These are phyloP conservation scores for Gossypium laxum DNA, from an alignment of 441 rosid species.

Conservation along the genomic window DNA sequence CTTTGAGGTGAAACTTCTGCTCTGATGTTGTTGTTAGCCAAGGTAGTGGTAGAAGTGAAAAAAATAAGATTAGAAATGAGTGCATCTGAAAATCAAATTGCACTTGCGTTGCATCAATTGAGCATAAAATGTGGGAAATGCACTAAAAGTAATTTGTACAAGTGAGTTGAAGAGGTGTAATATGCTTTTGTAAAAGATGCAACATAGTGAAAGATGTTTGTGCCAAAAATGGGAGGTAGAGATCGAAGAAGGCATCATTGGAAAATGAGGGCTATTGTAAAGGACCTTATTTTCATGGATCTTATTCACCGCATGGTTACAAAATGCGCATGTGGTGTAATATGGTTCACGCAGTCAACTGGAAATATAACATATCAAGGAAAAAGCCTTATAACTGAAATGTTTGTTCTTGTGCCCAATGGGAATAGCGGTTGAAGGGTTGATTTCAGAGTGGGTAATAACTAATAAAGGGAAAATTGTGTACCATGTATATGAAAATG, in stretches of 20 bases:
- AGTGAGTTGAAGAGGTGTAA: neutral
- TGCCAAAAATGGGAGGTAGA: neutral
- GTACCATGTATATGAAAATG: neutral
- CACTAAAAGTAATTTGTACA: neutral
- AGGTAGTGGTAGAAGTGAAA: neutral
- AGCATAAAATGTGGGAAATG: neutral
- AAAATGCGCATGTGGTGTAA: neutral
- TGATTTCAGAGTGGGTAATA: neutral
- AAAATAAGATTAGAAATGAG: neutral
- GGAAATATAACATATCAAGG: neutral
- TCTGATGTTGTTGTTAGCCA: neutral
- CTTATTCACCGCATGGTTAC: neutral
- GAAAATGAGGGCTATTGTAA: neutral
- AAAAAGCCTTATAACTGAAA: neutral
- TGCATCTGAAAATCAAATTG: neutral
- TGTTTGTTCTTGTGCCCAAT: neutral
- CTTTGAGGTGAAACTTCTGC: neutral
- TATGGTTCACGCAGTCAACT: neutral
- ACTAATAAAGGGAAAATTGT: neutral
- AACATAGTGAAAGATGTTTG: neutral
- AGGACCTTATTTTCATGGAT: slow-evolving; percentile 4
- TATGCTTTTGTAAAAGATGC: neutral
- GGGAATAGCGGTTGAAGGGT: neutral
- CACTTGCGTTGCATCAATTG: neutral
- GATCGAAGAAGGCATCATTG: neutral